These are phyloP conservation scores for Rhodocollybia butyracea DNA, from an alignment of 768 basidiomycete species.

Conservation along the genomic window DNA sequence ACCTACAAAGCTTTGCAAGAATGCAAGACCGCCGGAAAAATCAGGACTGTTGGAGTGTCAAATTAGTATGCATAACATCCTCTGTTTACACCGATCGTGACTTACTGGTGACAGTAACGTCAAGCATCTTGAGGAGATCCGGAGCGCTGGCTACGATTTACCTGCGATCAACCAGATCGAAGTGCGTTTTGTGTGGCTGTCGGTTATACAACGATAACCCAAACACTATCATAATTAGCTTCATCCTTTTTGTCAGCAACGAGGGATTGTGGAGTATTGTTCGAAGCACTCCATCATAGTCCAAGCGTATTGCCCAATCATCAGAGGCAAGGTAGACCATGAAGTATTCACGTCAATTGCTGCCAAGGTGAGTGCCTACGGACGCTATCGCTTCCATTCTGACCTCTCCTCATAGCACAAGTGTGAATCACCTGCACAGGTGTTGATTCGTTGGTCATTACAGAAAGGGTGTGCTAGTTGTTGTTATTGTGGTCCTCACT, in stretches of 20 bases:
- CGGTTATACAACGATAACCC: background rate
- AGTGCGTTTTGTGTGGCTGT: slow-evolving; percentile 31
- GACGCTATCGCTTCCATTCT: background rate
- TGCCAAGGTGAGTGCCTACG: slow-evolving; percentile 44
- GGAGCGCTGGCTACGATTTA: slow-evolving; percentile 52
- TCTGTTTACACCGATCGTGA: background rate
- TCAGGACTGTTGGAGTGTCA: slow-evolving; percentile 75
- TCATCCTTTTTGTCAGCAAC: slow-evolving; percentile 82
- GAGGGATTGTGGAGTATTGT: slow-evolving; percentile 75
- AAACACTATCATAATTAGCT: slow-evolving; percentile 39
- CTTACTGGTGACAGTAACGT: slow-evolving; percentile 42
- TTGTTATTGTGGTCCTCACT: too few species aligned
- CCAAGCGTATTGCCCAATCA: slow-evolving; percentile 75
- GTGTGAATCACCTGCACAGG: slow-evolving; percentile 70
- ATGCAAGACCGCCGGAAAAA: slow-evolving; percentile 59
- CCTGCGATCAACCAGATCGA: slow-evolving; percentile 84
- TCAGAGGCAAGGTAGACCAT: slow-evolving; percentile 58
- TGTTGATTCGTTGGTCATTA: slow-evolving; percentile 87
- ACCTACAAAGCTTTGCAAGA: slow-evolving; percentile 71
- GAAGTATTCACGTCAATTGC: slow-evolving; percentile 52
- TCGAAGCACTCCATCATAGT: slow-evolving; percentile 53
- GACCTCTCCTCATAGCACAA: slow-evolving; percentile 35
- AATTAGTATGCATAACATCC: slow-evolving; percentile 58
- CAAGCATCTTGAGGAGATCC: slow-evolving; percentile 75
- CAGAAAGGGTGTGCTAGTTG: slow-evolving; percentile 80